Evolutionary conservation across 441 rosid species (phyloP), one percentile per base, ranked within the genome.

Genomic region (Adansonia grandidieri): DNA sequence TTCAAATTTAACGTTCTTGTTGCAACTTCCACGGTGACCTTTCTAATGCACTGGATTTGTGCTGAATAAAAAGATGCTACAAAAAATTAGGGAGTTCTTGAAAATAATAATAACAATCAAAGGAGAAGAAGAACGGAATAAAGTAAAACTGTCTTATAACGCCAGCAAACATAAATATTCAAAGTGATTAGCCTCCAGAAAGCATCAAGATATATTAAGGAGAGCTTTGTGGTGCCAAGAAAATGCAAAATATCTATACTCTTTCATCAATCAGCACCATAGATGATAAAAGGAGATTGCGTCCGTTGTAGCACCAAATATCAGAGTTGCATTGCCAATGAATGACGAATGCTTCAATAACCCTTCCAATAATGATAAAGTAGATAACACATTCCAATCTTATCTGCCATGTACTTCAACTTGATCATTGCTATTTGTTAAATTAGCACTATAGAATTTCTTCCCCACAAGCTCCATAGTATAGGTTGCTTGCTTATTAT

Each of bases 21-120:
- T 4, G 87, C 69, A 20, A 79, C 74, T 73, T 82, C 85, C 78
- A 67, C 20, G 0, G 77, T 77, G 22, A 82, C 79, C 75, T 65
- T 71, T 57, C 82, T 85, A 14, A 64, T 54, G n/a, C 72, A 54
- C 65, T 9, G 20, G 63, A 58, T 9, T 60, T 78, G n/a, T 71
- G 81, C 89, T 90, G 88, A 57, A 71, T 9, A 54, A 42, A 40
- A 44, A 37, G 5, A 45, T 14, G 10, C 13, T 15, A 71, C 19
- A n/a, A 0, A 4, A 48, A 32, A 28, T 32, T 32, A 32, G 37
- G 37, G 37, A 32, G 37, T 32, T 32, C 37, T 32, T 32, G 37
- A 32, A 32, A 37, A 37, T 37, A 3, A 37, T 37, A 37, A 37
- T 37, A 37, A 42, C 8, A 42, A 42, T 37, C 40, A 37, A 37